Conservation (phyloP, 1,139 yeast species). For the Taiozyma sp. region DNA sequence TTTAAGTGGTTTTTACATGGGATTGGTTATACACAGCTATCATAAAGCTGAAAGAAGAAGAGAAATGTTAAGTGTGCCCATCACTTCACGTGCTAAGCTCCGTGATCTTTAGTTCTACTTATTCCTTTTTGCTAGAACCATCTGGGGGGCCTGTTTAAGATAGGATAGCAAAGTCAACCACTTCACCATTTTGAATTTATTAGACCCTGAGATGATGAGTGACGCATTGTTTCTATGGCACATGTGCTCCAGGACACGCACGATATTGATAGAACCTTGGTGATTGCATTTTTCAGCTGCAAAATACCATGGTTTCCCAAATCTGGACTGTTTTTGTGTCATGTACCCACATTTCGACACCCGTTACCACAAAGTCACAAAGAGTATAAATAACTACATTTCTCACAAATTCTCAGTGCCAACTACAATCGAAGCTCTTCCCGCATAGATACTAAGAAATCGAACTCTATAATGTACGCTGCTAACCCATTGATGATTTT, state of each 20-base stretch:
- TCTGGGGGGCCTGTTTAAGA: no score
- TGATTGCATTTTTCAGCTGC: background rate
- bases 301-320: background rate
- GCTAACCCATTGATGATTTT: conserved; percentile 2
- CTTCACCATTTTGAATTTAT: no score
- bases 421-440: background rate
- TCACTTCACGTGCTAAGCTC: no score
- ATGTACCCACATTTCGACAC: conserved; percentile 1
- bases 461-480: conserved; percentile 1
- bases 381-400: background rate
- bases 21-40: no score
- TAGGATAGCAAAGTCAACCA: no score
- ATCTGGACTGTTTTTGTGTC: conserved; percentile 4
- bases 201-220: background rate
- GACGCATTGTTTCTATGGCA: background rate
- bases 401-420: background rate
- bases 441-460: background rate
- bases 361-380: background rate
- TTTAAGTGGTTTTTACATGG: no score
- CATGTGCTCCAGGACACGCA: no score
- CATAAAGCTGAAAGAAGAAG: no score
- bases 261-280: background rate
- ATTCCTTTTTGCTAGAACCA: no score
- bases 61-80: no score
- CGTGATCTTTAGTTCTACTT: no score